These are phyloP conservation scores for Hordeum marinum DNA, from an alignment of 176 grass and related monocot genomes.

Conservation along the genomic window DNA sequence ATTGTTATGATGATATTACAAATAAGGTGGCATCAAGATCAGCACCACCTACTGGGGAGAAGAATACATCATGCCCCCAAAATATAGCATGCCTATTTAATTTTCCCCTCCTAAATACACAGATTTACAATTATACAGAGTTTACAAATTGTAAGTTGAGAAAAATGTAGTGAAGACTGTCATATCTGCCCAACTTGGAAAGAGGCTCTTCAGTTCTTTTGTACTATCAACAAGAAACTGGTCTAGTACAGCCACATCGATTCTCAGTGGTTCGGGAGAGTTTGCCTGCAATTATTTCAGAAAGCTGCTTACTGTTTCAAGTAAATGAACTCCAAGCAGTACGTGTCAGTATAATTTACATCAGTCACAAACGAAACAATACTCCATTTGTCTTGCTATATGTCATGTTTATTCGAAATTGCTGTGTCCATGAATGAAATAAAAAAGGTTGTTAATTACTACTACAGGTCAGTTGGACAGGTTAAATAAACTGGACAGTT, in stretches of 20 bases:
- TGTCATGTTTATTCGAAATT: neutral
- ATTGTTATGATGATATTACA: slow-evolving; percentile 25
- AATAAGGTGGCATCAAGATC: neutral
- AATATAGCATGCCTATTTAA: neutral
- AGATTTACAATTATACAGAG: slow-evolving; percentile 32
- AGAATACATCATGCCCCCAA: neutral
- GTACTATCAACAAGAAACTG: slow-evolving; percentile 67
- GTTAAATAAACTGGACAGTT: neutral
- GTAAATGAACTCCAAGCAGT: neutral
- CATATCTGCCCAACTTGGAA: slow-evolving; percentile 87
- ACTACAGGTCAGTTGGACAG: neutral
- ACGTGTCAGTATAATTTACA: neutral
- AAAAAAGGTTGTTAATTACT: neutral
- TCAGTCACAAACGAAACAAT: neutral
- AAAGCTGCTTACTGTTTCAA: neutral
- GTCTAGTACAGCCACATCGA: slow-evolving; percentile 91
- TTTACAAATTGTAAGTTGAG: slow-evolving; percentile 73
- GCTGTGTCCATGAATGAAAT: neutral
- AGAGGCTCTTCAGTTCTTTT: slow-evolving; percentile 63
- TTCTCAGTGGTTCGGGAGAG: slow-evolving; percentile 56
- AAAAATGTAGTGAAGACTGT: slow-evolving; percentile 81
- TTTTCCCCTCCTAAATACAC: neutral
- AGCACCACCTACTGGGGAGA: neutral
- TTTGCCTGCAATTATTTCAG: slow-evolving; percentile 56
- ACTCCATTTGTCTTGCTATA: neutral